Evolutionary conservation across 768 basidiomycete genomes (phyloP).

Genomic region (Calocybe gangraenosa): DNA sequence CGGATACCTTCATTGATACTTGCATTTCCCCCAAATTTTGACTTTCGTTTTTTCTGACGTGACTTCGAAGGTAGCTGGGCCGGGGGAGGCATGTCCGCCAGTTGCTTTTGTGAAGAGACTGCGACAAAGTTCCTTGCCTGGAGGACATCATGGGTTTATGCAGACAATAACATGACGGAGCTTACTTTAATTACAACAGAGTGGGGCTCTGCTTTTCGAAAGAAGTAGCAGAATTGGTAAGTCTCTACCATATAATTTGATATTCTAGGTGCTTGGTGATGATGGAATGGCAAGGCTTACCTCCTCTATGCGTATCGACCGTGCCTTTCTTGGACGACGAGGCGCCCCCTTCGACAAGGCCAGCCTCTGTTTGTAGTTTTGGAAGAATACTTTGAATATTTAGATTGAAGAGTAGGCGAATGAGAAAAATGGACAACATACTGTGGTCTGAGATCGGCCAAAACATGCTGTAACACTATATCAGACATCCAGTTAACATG

Average conservation of each 20-base stretch:
- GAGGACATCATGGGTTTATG: background rate
- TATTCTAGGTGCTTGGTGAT: slow-evolving; percentile 2
- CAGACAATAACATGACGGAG: background rate
- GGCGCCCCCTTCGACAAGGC: slow-evolving; percentile 34
- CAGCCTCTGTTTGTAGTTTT: slow-evolving; percentile 61
- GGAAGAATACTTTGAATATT: slow-evolving; percentile 49
- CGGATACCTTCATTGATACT: slow-evolving; percentile 9
- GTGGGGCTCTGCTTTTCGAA: slow-evolving; percentile 79
- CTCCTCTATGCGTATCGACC: slow-evolving; percentile 83
- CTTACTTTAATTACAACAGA: slow-evolving; percentile 79
- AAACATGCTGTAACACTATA: slow-evolving; percentile 68
- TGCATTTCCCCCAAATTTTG: slow-evolving; percentile 8
- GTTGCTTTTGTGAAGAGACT: slow-evolving; percentile 21
- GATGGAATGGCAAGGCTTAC: slow-evolving; percentile 35
- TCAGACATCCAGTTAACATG: slow-evolving; percentile 94
- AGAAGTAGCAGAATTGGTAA: slow-evolving; percentile 91
- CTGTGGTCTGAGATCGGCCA: slow-evolving; percentile 77
- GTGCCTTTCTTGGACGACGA: slow-evolving; percentile 59
- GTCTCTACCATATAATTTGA: slow-evolving; percentile 46
- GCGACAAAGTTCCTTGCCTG: slow-evolving; percentile 39
- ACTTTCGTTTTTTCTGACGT: slow-evolving; percentile 20
- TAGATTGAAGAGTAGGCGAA: background rate
- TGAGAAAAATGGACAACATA: slow-evolving; percentile 18
- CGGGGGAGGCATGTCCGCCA: slow-evolving; percentile 17
- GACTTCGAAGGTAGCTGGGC: slow-evolving; percentile 16